Evolutionary conservation across 306 rosid genomes (phyloP), one percentile per base, ranked within the genome.

Genomic region (Trifolium pratense): DNA sequence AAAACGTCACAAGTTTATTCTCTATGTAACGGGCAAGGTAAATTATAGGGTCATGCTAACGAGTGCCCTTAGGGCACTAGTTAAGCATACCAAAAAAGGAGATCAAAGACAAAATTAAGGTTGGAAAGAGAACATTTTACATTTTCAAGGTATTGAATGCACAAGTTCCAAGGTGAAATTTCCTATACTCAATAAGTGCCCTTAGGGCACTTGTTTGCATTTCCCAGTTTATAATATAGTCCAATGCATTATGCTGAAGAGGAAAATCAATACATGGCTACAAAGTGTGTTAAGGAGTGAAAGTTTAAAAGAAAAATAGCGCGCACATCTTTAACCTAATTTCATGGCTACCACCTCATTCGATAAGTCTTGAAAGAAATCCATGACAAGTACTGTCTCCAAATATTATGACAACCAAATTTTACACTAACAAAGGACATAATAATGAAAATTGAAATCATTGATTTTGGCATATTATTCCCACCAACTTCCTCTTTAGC

Each of bases 401-500:
- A 60, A n/a, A 40, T 42, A 17, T 21, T 60, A 40, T 58, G 45
- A 49, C 57, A 68, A 29, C 32, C 32, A 61, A 45, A n/a, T 7
- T 77, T 52, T 63, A 16, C 29, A 26, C n/a, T n/a, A 31, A 2
- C 67, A 52, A 31, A 21, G 36, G 37, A 9, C 9, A 31, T 49
- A 29, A 68, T 46, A 48, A 10, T 23, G 52, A 58, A 48, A 66
- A 32, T 23, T 61, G 71, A 55, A 70, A 77, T 15, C 26, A 16
- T 49, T 42, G 16, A 49, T 68, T 48, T 32, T n/a, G 49, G 25
- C 37, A 72, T 67, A 72, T n/a, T n/a, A n/a, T 64, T 69, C 37
- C 81, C 75, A 45, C 64, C 60, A 57, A 26, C 42, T 31, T 70
- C 58, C n/a, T 34, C 34, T 32, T 77, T 58, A 66, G 43, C 14